These are phyloP conservation scores for Pseudozyma thailandica DNA, from an alignment of 1,284 basidiomycete genomes.

Conservation along the genomic window DNA sequence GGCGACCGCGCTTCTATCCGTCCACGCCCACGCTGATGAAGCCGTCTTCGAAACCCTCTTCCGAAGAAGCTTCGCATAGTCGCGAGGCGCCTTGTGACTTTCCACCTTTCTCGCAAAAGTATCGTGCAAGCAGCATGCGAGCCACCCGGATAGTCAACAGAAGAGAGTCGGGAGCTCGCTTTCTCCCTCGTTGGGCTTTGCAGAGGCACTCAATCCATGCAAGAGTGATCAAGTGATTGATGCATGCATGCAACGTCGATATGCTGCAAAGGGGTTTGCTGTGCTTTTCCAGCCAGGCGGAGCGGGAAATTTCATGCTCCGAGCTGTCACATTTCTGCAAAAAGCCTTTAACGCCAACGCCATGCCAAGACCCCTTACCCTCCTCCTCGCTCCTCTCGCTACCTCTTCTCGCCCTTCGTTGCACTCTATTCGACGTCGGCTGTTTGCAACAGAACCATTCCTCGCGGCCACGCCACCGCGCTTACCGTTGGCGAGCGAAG, in stretches of 20 bases:
- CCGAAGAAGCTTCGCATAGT: no score
- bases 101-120: no score
- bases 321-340: conserved; percentile 24
- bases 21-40: no score
- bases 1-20: neutral
- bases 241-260: conserved; percentile 20
- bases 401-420: neutral
- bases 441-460: conserved; percentile 6
- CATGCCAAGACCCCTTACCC: conserved; percentile 11
- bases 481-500: neutral
- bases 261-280: conserved; percentile 27
- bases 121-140: no score
- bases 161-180: no score
- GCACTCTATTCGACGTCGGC: no score
- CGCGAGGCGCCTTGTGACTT: no score
- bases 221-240: no score
- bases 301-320: conserved; percentile 24
- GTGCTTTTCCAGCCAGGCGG: neutral
- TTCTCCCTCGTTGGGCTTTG: no score
- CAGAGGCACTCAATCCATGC: no score
- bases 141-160: no score
- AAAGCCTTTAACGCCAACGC: neutral
- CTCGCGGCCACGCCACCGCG: neutral
- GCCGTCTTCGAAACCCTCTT: no score
- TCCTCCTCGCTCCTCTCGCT: conserved; percentile 1